phyloP scores from a whole-genome alignment of 805 yeast species.

The Saturnispora hagleri region DNA sequence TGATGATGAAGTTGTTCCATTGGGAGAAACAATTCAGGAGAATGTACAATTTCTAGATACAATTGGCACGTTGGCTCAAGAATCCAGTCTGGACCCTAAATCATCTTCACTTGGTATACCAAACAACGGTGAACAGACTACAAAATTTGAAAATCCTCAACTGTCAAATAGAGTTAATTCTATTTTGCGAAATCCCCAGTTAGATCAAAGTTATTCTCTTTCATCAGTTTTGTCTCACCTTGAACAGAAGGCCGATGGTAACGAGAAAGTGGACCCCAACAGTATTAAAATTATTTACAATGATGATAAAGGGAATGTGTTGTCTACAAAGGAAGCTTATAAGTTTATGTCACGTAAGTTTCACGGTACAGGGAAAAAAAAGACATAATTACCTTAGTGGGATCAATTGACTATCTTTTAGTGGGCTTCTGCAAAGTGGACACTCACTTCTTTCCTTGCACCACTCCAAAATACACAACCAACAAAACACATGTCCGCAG shows the following conservation, averaged over 20 bases:
- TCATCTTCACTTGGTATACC: background rate
- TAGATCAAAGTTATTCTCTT: conserved; percentile 6
- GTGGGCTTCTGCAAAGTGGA: conserved; percentile 76
- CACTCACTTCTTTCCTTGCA: conserved; percentile 80
- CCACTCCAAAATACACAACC: conserved; percentile 89
- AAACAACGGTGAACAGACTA: background rate
- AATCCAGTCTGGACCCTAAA: conserved; percentile 12
- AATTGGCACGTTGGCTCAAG: background rate
- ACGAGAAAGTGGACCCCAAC: conserved; percentile 20
- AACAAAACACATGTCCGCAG: conserved; percentile 92
- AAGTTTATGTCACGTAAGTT: conserved; percentile 69
- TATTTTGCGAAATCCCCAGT: background rate
- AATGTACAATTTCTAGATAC: conserved; percentile 27
- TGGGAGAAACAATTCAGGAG: conserved; percentile 27
- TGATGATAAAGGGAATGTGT: conserved; percentile 53
- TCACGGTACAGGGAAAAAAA: conserved; percentile 44
- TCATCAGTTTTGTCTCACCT: conserved; percentile 8
- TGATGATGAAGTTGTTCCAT: background rate
- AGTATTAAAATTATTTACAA: conserved; percentile 47
- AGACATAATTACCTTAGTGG: conserved; percentile 35
- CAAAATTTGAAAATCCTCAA: background rate
- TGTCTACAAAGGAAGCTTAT: conserved; percentile 64
- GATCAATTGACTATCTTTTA: conserved; percentile 53
- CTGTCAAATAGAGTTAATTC: background rate
- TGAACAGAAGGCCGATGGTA: conserved; percentile 6